Conservation (phyloP, 2,329 filamentous ascomycete species). For the Trichoderma sp. region DNA sequence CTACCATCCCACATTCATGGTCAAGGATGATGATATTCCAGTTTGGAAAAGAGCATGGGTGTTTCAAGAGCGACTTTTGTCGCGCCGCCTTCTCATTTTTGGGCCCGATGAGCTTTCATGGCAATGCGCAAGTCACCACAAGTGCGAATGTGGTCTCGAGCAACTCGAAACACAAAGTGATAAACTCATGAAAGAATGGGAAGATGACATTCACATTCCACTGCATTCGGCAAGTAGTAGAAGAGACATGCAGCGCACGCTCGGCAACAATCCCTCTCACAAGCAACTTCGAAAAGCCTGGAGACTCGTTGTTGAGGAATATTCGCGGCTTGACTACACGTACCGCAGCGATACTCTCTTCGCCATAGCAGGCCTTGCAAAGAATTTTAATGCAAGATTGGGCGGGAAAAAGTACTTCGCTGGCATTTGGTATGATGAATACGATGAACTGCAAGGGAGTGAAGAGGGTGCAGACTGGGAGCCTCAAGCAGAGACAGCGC, state of each 20-base stretch:
- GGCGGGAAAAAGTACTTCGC: slow-evolving; percentile 12
- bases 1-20: slow-evolving; percentile 9
- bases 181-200: slow-evolving; percentile 13
- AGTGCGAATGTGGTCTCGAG: slow-evolving; percentile 17
- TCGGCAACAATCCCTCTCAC: slow-evolving; percentile 9
- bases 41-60: slow-evolving; percentile 19
- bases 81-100: slow-evolving; percentile 15
- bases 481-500: background rate
- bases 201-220: background rate
- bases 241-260: background rate
- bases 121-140: slow-evolving; percentile 11
- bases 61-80: slow-evolving; percentile 15
- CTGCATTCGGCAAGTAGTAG: background rate
- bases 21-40: background rate
- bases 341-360: slow-evolving; percentile 19
- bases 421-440: slow-evolving; percentile 16
- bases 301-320: slow-evolving; percentile 11
- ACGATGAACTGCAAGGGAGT: background rate
- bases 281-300: slow-evolving; percentile 8
- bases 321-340: slow-evolving; percentile 9
- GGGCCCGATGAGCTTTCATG: slow-evolving; percentile 18
- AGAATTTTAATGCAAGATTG: slow-evolving; percentile 8
- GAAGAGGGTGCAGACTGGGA: background rate
- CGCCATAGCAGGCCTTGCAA: slow-evolving; percentile 14
- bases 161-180: background rate